phyloP scores from a whole-genome alignment of 257 asterid genomes.

The Striga asiatica region DNA sequence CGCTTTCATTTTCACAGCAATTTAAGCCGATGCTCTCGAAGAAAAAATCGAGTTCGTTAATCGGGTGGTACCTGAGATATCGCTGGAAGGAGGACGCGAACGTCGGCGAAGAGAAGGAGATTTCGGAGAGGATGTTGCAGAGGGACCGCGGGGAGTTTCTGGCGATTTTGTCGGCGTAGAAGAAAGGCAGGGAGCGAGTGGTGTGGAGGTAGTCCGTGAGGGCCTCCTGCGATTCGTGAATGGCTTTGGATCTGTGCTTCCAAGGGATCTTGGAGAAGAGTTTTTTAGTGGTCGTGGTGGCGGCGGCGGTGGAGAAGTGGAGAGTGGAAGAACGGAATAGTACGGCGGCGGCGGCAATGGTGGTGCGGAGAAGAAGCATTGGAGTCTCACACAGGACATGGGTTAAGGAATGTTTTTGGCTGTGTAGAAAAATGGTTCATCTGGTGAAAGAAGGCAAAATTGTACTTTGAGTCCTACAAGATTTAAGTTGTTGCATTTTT shows the following conservation, averaged over 20 bases:
- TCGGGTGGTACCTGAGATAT: slow-evolving; percentile 58
- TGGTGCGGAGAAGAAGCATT: slow-evolving; percentile 29
- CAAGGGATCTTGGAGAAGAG: slow-evolving; percentile 40
- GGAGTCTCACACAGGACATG: slow-evolving; percentile 15
- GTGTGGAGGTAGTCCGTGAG: slow-evolving; percentile 52
- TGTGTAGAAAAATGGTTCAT: no score
- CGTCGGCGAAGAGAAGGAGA: slow-evolving; percentile 25
- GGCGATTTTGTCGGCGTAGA: slow-evolving; percentile 47
- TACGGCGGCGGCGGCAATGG: slow-evolving; percentile 18
- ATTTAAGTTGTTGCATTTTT: no score
- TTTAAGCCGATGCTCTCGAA: slow-evolving; percentile 51
- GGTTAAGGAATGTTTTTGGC: slow-evolving; percentile 14
- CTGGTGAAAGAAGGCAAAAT: no score
- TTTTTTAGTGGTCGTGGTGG: no score
- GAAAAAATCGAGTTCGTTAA: slow-evolving; percentile 54
- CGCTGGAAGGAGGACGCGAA: slow-evolving; percentile 28
- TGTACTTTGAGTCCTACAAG: no score
- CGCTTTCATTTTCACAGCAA: slow-evolving; percentile 6
- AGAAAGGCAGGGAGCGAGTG: slow-evolving; percentile 48
- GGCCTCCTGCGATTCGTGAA: slow-evolving; percentile 36
- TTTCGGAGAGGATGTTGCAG: slow-evolving; percentile 23
- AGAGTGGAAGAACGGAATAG: no score
- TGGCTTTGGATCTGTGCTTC: slow-evolving; percentile 33
- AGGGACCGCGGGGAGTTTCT: slow-evolving; percentile 35
- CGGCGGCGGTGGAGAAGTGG: slow-evolving; percentile 17